Evolutionary conservation across 345 rosid species (phyloP), one percentile per base, ranked within the genome.

Genomic region (Hirschfeldia incana): DNA sequence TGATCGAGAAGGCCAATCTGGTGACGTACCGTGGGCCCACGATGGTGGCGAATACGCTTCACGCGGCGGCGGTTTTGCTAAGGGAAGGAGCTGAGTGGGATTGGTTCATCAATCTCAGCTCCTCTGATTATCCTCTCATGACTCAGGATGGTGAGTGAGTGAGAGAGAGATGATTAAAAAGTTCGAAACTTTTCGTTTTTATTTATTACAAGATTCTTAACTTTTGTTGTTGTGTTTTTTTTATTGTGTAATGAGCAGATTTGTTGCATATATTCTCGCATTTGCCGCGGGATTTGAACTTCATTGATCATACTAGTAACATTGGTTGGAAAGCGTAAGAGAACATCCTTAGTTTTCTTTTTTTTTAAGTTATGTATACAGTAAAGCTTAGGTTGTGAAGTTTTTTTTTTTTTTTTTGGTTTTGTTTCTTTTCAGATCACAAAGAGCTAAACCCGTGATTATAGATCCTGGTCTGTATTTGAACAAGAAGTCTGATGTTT

Each of bases 261-360:
- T 92, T 95, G 81, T 82, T 95, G 87, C 97, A 95, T 74, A 87
- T 92, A 37, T 95, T 95, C 78, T 91, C 99, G n/a, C 89, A 86
- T 76, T 80, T 93, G 85, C 97, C 98, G 69, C 78, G 99, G 82
- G 96, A 93, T 82, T 93, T 95, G 76, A 95, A 95, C 85, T 95
- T 95, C 88, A 88, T 95, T 84, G 99, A 95, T 87, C 99, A 95
- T 82, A 95, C 99, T 6, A 93, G 99, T 78, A 81, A 95, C 76
- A 95, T 95, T 87, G 99, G 99, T 51, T 95, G 99, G 99, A 95
- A 95, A 88, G 99, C 92, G 99, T 95, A 84, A 95, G 99, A 81
- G 67, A 29, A 29, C 2, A 29, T 2, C 3, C 8, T 0, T 34
- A 34, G 37, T 34, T 34, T 34, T 21, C 1, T 21, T 21, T 21